Evolutionary conservation across 2,329 filamentous ascomycete genomes (phyloP).

Genomic region (Fusarium lyarnte): DNA sequence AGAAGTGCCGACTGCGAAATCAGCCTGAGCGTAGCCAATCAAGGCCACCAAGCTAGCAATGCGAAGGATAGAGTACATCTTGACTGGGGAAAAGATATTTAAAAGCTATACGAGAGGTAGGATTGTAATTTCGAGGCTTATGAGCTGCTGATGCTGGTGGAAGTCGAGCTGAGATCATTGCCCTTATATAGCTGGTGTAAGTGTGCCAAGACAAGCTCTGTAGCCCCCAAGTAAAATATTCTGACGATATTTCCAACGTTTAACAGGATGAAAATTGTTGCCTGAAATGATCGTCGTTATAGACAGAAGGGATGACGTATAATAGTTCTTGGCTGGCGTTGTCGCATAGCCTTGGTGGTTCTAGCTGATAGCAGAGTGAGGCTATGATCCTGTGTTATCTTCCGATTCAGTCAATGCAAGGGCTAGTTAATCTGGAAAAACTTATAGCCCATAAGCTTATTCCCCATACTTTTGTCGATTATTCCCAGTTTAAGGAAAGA

Average conservation of each 20-base stretch:
- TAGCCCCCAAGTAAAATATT: too few relatives aligned
- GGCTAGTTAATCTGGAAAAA: background rate
- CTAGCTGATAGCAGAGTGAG: background rate
- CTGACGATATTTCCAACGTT: background rate
- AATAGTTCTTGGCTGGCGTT: background rate
- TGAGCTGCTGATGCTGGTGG: fast-evolving
- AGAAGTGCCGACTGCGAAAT: background rate
- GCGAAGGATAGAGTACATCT: background rate
- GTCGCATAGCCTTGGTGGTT: background rate
- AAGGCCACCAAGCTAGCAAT: background rate
- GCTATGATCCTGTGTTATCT: background rate
- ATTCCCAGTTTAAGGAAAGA: background rate
- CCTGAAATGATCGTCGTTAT: background rate
- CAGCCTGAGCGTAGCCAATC: background rate
- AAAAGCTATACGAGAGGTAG: too few relatives aligned
- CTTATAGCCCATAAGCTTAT: background rate
- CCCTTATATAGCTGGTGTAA: background rate
- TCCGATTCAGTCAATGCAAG: fast-evolving
- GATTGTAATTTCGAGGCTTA: too few relatives aligned
- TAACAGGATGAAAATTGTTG: background rate
- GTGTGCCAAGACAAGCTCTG: too few relatives aligned
- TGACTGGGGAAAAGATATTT: too few relatives aligned
- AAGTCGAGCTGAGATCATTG: too few relatives aligned
- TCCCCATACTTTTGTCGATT: background rate
- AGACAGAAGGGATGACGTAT: background rate